Conservation (phyloP, 2,329 filamentous ascomycete species). For the Polychaeton citri region DNA sequence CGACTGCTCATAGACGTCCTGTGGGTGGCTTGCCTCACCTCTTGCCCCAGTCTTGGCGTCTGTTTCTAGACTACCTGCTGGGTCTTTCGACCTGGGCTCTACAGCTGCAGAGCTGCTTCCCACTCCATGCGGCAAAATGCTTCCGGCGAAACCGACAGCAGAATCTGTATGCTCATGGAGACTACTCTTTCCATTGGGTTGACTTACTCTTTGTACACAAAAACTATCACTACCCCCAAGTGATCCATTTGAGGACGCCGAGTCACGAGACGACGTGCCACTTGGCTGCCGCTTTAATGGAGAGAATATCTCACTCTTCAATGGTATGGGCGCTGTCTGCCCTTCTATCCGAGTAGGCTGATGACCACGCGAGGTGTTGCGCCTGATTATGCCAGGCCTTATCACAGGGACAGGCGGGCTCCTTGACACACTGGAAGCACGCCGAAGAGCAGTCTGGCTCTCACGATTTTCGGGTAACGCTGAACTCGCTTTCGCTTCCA, state of each 20-base stretch:
- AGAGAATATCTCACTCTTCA: slow-evolving; percentile 22
- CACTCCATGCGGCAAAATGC: background rate
- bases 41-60: too few species aligned
- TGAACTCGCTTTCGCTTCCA: too few species aligned
- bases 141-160: background rate
- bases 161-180: background rate
- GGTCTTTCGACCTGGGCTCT: too few species aligned
- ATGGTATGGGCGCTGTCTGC: slow-evolving; percentile 15
- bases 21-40: too few species aligned
- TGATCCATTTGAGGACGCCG: background rate
- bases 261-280: background rate
- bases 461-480: too few species aligned
- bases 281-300: slow-evolving; percentile 13
- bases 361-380: slow-evolving; percentile 13
- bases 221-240: background rate
- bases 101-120: background rate
- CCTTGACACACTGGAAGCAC: background rate
- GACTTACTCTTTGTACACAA: background rate
- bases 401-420: background rate
- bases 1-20: too few species aligned
- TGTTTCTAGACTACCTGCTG: too few species aligned
- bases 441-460: too few species aligned
- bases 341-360: slow-evolving; percentile 18
- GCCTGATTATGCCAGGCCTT: slow-evolving; percentile 10
- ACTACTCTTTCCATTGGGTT: background rate